A percentile compares a stretch with the other conserved stretches of the same genome.
Evolutionary conservation across 208 protist species (phyloP).

Genomic region (Trypanosoma melophagium): DNA sequence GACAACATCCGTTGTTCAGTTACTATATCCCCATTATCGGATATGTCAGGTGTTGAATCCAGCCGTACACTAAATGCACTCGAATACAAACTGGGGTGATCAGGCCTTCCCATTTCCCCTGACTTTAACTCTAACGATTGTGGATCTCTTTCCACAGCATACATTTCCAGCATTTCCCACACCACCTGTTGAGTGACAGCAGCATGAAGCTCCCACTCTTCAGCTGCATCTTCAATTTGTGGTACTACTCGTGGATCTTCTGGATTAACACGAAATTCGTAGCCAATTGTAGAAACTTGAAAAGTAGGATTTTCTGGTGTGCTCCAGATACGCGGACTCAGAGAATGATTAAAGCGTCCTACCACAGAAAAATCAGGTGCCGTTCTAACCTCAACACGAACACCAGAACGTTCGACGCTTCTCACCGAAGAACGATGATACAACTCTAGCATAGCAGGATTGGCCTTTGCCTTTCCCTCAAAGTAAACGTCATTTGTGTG

Average conservation of each 20-base stretch:
- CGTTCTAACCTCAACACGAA: constrained; percentile 67
- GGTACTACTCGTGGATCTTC: constrained; percentile 69
- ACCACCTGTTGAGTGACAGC: constrained; percentile 78
- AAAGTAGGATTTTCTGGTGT: constrained; percentile 69
- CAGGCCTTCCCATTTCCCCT: constrained; percentile 72
- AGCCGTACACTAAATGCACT: constrained; percentile 59
- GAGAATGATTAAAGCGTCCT: constrained; percentile 46
- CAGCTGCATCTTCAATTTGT: constrained; percentile 74
- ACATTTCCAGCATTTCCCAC: constrained; percentile 84
- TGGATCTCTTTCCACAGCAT: constrained; percentile 66
- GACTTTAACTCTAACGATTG: constrained; percentile 69
- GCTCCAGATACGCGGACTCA: constrained; percentile 80
- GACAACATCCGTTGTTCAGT: constrained; percentile 72
- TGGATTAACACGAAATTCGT: constrained; percentile 88
- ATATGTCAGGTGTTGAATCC: neutral
- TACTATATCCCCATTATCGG: constrained; percentile 15
- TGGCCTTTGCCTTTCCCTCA: constrained; percentile 79
- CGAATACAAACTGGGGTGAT: constrained; percentile 57
- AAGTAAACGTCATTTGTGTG: constrained; percentile 90
- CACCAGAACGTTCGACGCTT: constrained; percentile 49
- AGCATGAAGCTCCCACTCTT: constrained; percentile 80
- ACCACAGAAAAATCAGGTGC: constrained; percentile 81
- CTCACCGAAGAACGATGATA: constrained; percentile 58
- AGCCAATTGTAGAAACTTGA: constrained; percentile 75
- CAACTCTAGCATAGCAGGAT: constrained; percentile 58